Evolutionary conservation across 2,329 filamentous ascomycete species (phyloP).

Genomic region (Coniochaeta hoffmannii): DNA sequence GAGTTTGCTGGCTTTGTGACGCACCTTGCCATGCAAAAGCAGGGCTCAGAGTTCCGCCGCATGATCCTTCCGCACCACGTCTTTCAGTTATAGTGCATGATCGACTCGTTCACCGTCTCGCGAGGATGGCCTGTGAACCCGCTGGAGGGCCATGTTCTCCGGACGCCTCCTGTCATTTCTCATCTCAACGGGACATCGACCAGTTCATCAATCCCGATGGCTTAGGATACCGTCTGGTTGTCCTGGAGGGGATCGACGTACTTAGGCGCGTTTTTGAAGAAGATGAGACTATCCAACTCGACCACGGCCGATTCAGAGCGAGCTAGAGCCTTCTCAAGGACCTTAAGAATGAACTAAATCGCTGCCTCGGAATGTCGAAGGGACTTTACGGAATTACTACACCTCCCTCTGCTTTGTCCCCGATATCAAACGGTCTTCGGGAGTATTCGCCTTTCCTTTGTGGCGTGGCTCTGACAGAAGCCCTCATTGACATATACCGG

Average conservation of each 20-base stretch:
- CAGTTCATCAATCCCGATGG: not conserved
- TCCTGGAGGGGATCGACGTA: not conserved
- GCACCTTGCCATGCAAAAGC: constrained; percentile 30
- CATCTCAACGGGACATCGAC: not conserved
- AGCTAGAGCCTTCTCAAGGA: constrained; percentile 6
- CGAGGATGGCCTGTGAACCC: constrained; percentile 31
- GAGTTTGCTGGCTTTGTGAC: constrained; percentile 38
- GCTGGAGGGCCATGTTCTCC: constrained; percentile 26
- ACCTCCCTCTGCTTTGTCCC: constrained; percentile 31
- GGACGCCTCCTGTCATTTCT: constrained; percentile 19
- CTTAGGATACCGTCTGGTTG: not conserved
- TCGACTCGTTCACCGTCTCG: constrained; percentile 37
- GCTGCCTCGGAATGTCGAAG: constrained; percentile 28
- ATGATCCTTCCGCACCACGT: constrained; percentile 38
- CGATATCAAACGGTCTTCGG: constrained; percentile 36
- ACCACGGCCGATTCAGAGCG: no score
- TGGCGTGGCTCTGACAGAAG: constrained; percentile 35
- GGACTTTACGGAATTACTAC: constrained; percentile 26
- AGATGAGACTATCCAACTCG: constrained; percentile 8
- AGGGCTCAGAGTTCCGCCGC: constrained; percentile 15
- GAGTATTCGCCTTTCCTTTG: constrained; percentile 41
- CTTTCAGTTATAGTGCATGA: constrained; percentile 42
- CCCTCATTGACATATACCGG: constrained; percentile 29
- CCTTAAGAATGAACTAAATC: constrained; percentile 17
- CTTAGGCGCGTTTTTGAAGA: constrained; percentile 9